phyloP scores from a whole-genome alignment of 768 basidiomycete species.

The Podaxis rugospora region DNA sequence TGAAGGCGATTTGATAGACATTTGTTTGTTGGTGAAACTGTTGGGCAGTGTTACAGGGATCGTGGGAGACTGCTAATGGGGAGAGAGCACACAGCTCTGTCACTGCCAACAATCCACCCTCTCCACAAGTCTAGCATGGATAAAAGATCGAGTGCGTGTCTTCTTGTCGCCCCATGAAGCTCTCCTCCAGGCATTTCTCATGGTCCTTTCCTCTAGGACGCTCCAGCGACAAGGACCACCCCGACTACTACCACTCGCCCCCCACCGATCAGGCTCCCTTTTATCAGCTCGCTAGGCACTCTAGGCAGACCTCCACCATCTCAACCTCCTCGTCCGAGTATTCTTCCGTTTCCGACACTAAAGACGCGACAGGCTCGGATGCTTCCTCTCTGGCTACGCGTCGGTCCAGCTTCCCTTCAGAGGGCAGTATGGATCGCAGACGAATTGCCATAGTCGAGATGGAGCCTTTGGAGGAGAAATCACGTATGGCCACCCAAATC shows the following conservation, averaged over 20 bases:
- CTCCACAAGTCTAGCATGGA: constrained; percentile 15
- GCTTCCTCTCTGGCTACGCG: constrained; percentile 26
- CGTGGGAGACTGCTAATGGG: neutral
- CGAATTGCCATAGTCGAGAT: constrained; percentile 65
- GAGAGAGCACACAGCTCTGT: neutral
- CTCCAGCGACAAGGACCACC: constrained; percentile 19
- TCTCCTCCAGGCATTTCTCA: constrained; percentile 27
- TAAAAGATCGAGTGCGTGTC: constrained; percentile 10
- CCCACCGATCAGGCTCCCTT: constrained; percentile 33
- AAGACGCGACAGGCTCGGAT: constrained; percentile 20
- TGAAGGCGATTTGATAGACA: neutral
- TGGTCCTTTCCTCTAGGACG: constrained; percentile 20
- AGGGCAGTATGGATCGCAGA: constrained; percentile 60
- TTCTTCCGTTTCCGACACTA: constrained; percentile 37
- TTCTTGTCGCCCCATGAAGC: constrained; percentile 23
- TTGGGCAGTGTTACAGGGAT: neutral
- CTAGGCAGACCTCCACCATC: constrained; percentile 24
- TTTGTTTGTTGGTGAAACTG: neutral
- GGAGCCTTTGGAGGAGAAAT: constrained; percentile 32
- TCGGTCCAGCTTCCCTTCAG: constrained; percentile 50
- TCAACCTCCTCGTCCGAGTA: constrained; percentile 49
- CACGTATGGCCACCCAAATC: constrained; percentile 23
- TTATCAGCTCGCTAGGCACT: constrained; percentile 18
- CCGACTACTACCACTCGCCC: constrained; percentile 46
- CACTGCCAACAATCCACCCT: neutral